A percentile compares a stretch with the other conserved stretches of the same genome.
Evolutionary conservation across 176 grass and related monocot genomes (phyloP).

Genomic region (Avena atlantica): DNA sequence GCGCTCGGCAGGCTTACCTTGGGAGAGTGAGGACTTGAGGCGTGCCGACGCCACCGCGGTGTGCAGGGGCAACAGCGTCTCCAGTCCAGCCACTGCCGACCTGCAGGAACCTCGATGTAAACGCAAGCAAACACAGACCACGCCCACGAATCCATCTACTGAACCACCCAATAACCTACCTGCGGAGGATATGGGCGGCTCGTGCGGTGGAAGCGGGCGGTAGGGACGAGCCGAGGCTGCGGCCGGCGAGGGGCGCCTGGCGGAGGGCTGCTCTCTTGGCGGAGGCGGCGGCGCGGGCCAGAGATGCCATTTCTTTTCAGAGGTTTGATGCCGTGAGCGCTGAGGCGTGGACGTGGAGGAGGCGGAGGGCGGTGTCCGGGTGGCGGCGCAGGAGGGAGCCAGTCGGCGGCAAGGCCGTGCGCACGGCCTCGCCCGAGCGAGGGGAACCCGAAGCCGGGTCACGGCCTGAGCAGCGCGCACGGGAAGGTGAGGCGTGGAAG

Average conservation of each 20-base stretch:
- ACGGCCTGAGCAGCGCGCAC: no score
- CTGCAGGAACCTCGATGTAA: conserved; percentile 24
- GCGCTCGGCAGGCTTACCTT: conserved; percentile 31
- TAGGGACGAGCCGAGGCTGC: conserved; percentile 15
- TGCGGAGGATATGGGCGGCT: conserved; percentile 40
- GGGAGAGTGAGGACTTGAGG: conserved; percentile 64
- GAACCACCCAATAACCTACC: background rate
- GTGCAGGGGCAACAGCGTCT: conserved; percentile 64
- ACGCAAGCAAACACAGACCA: background rate
- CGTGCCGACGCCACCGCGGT: conserved; percentile 56
- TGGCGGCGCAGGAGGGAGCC: background rate
- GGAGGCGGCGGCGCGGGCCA: conserved; percentile 2
- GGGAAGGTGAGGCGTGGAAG: no score
- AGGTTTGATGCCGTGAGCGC: background rate
- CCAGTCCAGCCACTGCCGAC: conserved; percentile 44
- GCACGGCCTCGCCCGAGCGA: no score
- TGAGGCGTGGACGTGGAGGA: background rate
- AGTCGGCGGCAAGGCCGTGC: no score
- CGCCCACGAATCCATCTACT: background rate
- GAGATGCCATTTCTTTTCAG: conserved; percentile 28
- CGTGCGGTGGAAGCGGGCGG: background rate
- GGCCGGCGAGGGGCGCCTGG: conserved; percentile 4
- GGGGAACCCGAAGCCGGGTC: no score
- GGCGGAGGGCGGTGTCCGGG: background rate
- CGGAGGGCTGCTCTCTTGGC: conserved; percentile 31